Evolutionary conservation across 2,329 filamentous ascomycete genomes (phyloP), one percentile per base, ranked within the genome.

Genomic region (Fusarium aywerte): DNA sequence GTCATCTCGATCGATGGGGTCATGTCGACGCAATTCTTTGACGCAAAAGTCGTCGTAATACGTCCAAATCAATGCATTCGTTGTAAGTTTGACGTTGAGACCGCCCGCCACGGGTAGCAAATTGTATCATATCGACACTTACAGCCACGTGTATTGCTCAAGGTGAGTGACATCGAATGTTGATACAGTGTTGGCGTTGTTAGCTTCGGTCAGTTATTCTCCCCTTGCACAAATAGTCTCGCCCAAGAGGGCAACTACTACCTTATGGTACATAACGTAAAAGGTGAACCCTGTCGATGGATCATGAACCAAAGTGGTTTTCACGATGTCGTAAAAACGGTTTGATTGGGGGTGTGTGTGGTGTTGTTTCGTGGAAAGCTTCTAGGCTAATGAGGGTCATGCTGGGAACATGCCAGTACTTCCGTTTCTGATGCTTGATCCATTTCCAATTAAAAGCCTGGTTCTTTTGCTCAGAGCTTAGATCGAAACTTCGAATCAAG

Each of bases 361-460:
- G 36, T 57, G 36, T 35, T 31, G 27, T 38, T 43, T 32, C 20
- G 23, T 20, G 29, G 13, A 33, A 43, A 32, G 23, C 25, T 33
- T 32, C 29, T n/a, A 49, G 33, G 31, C 29, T 32, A 33, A 43
- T 2, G 20, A 32, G 63, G 51, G 32, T 48, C 35, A 56, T 51
- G 44, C 15, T 53, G 29, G 31, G 8, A 36, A 62, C 5, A 45
- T 52, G 23, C 44, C 60, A 56, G 36, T 32, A 52, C 60, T 25
- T 36, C 18, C 33, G 42, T 56, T 61, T 68, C 45, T 51, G n/a
- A 44, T 51, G 20, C 38, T 51, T 65, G 55, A 42, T 44, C 38
- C 60, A 21, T 59, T 43, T 40, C 52, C 44, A 52, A 40, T 62
- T 45, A 54, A 53, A 66, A 68, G 48, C 56, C 62, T 59, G 51